Percentiles rank a stretch among this genome's conserved stretches.
These are phyloP conservation scores for Erodium maritimum DNA, from an alignment of 345 rosid genomes.

Conservation along the genomic window DNA sequence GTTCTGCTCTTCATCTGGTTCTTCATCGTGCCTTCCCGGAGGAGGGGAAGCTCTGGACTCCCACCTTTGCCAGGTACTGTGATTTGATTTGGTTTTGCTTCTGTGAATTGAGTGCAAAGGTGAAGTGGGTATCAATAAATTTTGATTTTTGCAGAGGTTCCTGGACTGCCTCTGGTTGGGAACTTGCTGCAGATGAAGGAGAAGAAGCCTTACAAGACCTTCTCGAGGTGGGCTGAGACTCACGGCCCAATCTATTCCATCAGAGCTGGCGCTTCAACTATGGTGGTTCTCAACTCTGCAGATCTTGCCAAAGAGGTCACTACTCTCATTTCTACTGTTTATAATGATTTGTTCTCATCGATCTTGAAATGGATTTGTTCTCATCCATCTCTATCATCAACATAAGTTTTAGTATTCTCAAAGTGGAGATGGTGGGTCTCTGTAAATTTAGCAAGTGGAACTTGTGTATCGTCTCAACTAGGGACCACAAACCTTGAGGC, in stretches of 20 bases:
- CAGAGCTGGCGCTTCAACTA: conserved; percentile 49
- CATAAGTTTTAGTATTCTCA: no score
- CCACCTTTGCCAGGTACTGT: conserved; percentile 52
- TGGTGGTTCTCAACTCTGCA: conserved; percentile 54
- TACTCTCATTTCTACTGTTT: neutral
- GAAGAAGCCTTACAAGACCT: conserved; percentile 85
- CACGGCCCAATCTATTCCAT: conserved; percentile 79
- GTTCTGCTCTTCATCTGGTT: conserved; percentile 27
- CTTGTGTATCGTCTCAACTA: no score
- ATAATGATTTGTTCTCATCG: no score
- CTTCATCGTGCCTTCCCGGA: conserved; percentile 16
- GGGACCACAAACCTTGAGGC: no score
- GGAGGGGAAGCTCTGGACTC: conserved; percentile 24
- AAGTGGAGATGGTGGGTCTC: no score
- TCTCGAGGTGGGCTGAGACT: conserved; percentile 64
- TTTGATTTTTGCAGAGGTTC: conserved; percentile 45
- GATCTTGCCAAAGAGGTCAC: conserved; percentile 71
- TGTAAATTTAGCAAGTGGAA: no score
- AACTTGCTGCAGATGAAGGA: conserved; percentile 74
- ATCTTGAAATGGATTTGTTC: no score
- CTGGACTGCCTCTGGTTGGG: conserved; percentile 72
- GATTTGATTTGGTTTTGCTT: neutral
- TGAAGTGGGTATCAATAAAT: neutral
- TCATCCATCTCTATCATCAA: no score
- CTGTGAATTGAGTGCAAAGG: neutral